Evolutionary conservation across 2,329 filamentous ascomycete species (phyloP).

Genomic region (Ilyonectria sp.): DNA sequence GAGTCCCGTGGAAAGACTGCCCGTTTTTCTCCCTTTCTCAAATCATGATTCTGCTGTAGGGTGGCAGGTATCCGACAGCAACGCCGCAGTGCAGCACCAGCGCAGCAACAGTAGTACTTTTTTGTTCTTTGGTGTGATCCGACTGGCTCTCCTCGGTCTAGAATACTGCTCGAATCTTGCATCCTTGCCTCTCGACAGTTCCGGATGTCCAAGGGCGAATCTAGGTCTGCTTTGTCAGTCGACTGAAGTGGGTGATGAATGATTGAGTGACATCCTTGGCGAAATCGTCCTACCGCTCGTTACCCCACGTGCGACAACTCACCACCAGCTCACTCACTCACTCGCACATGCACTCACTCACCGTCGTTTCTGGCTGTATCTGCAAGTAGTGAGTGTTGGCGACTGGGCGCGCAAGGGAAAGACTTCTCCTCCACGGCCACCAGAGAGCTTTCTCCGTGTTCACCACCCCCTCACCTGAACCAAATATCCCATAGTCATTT

Average conservation of each 20-base stretch:
- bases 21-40: not conserved
- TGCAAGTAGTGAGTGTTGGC: not conserved
- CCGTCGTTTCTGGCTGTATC: not conserved
- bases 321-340: slow-evolving; percentile 5
- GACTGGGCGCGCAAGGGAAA: not conserved
- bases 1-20: not conserved
- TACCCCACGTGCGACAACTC: slow-evolving; percentile 23
- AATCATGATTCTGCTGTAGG: not conserved
- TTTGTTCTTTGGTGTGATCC: not conserved
- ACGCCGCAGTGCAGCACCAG: not conserved
- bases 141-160: not conserved
- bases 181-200: not conserved
- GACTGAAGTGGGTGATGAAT: slow-evolving; percentile 4
- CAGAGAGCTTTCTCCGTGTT: not conserved
- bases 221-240: slow-evolving; percentile 1
- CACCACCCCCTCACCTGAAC: not conserved
- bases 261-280: slow-evolving; percentile 7
- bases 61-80: not conserved
- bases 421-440: not conserved
- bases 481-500: not conserved
- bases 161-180: not conserved
- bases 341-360: not conserved
- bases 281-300: slow-evolving; percentile 3
- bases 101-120: not conserved
- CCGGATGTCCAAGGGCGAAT: not conserved